A percentile compares a stretch with the other conserved stretches of the same genome.
Evolutionary conservation across 768 basidiomycete genomes (phyloP).

Genomic region (Gelatoporia subvermispora): DNA sequence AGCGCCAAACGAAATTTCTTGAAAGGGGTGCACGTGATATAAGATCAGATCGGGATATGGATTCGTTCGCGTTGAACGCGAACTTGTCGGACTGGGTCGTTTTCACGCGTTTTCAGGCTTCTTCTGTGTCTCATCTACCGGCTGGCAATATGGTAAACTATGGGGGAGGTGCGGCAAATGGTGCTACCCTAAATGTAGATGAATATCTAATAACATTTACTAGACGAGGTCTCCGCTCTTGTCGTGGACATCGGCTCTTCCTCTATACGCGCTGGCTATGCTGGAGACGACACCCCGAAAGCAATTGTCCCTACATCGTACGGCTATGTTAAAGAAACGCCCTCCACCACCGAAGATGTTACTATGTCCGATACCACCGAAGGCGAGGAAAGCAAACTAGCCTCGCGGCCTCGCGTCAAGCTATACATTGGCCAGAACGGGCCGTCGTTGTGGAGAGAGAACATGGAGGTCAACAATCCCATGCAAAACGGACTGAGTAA

Average conservation of each 20-base stretch:
- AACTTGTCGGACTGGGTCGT: not conserved
- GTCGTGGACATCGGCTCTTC: conserved; percentile 93
- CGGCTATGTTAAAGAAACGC: conserved; percentile 55
- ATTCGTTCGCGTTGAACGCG: conserved; percentile 5
- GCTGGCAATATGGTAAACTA: conserved; percentile 65
- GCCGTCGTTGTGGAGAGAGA: conserved; percentile 84
- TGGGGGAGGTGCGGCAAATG: conserved; percentile 71
- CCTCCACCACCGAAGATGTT: conserved; percentile 43
- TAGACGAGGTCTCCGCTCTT: conserved; percentile 95
- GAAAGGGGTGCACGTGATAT: conserved; percentile 11
- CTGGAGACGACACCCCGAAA: conserved; percentile 94
- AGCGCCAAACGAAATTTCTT: conserved; percentile 21
- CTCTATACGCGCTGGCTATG: conserved; percentile 90
- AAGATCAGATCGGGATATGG: conserved; percentile 28
- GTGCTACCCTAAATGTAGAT: not conserved
- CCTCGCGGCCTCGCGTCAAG: conserved; percentile 37
- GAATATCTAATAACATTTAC: not conserved
- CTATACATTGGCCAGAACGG: conserved; percentile 84
- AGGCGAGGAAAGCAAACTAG: conserved; percentile 24
- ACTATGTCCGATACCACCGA: conserved; percentile 48
- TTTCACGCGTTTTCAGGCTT: not conserved
- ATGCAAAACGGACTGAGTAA: conserved; percentile 80
- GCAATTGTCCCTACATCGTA: conserved; percentile 87
- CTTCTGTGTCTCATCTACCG: not conserved
- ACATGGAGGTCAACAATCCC: conserved; percentile 84